phyloP scores from a whole-genome alignment of 305 asterid genomes.

The Stenogyne calaminthoides region DNA sequence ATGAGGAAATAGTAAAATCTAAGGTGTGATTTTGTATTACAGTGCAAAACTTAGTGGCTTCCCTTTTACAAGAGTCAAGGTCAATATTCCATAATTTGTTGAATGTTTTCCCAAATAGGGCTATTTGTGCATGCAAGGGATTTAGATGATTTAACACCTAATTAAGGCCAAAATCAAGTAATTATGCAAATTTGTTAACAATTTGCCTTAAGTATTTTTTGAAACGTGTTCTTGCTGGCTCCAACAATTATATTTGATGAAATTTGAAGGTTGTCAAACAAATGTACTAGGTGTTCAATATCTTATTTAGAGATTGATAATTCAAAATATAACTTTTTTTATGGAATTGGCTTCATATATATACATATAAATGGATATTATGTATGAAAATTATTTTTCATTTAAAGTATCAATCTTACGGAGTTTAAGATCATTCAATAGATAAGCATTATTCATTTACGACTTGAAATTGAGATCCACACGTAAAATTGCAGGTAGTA shows the following conservation, averaged over 20 bases:
- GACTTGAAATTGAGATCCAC: background rate
- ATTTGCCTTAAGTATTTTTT: background rate
- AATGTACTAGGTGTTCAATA: background rate
- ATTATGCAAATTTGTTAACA: slow-evolving; percentile 15
- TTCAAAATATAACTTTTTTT: background rate
- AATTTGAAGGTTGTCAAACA: background rate
- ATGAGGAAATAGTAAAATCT: background rate
- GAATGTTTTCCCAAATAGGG: background rate
- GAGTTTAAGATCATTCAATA: background rate
- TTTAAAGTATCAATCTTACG: background rate
- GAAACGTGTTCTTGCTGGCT: background rate
- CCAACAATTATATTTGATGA: background rate
- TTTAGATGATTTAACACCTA: slow-evolving; percentile 10
- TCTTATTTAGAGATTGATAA: background rate
- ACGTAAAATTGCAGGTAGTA: background rate
- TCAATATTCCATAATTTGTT: slow-evolving; percentile 6
- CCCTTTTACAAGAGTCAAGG: background rate
- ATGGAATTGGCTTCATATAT: no score
- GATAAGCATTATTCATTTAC: background rate
- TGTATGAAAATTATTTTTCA: no score
- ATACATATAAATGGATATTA: no score
- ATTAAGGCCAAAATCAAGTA: slow-evolving; percentile 3
- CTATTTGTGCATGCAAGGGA: background rate
- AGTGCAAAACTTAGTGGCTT: background rate
- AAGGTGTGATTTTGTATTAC: background rate